Base-by-base conservation (phyloP, 2,329 filamentous ascomycete species). In the Colletotrichum sp. region DNA sequence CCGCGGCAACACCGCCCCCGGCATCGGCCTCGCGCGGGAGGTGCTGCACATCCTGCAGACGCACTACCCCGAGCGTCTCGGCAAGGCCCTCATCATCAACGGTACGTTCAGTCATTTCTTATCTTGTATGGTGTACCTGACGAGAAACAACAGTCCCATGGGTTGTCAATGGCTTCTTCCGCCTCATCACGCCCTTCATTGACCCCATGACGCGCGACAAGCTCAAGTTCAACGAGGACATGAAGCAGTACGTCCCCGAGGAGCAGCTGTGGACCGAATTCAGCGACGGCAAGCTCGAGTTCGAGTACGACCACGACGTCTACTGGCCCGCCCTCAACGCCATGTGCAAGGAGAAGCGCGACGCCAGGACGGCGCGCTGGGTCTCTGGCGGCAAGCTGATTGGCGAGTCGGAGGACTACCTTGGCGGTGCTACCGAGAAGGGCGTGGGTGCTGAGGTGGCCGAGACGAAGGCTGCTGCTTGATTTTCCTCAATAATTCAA, bases 211-310 rank as follows among this genome's bases (percentile, higher is more conserved):
- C 97, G 12, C 93, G 95, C 75, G 93, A 97, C 82, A 99, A 99
- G 89, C 93, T 99, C 87, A 98, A 97, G 88, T 98, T 98, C 90
- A 98, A 99, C 88, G 96, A 98, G 84, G 94, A 98, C 82, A 93
- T 98, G 88, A 90, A 90, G 79, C 89, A 94, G 79, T 95, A 96
- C 83, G 94, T 99, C 24, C 96, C 96, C 7, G 85, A 92, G 9
- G 89, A 93, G 81, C 96, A 99, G 84, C 91, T 99, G 69, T 94
- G 95, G 93, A 93, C 92, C 80, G 89, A 93, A 73, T 93, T 94
- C 81, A 89, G 88, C 80, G 93, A 93, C 64, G 96, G 97, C 74
- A 91, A 95, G 66, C 91, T 98, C 77, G 91, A 96, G 76, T 99
- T 99, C 83, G 93, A 95, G 81, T 99, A 99, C 84, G 95, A 98